These are phyloP conservation scores for Yamadazyma atlantica DNA, from an alignment of 1,139 yeast species.

Conservation along the genomic window DNA sequence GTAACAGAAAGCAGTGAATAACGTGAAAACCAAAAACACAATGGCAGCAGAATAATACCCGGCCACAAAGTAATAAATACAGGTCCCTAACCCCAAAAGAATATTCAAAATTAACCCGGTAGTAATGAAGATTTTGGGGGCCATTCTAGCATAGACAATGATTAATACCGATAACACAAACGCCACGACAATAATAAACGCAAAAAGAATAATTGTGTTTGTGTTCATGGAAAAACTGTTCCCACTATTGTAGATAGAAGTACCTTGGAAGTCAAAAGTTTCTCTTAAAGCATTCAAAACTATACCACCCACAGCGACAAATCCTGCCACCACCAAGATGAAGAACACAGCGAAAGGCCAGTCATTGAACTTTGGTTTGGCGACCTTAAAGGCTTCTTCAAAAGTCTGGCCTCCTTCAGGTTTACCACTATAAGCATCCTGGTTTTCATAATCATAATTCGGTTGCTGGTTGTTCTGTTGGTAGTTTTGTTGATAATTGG, in stretches of 20 bases:
- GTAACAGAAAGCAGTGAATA: slow-evolving; percentile 67
- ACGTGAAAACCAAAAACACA: slow-evolving; percentile 65
- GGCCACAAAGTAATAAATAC: slow-evolving; percentile 65
- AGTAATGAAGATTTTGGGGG: slow-evolving; percentile 68
- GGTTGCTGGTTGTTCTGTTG: slow-evolving; percentile 5
- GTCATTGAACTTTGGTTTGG: slow-evolving; percentile 70
- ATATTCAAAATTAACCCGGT: slow-evolving; percentile 69
- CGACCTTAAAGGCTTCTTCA: slow-evolving; percentile 65
- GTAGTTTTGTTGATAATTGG: slow-evolving; percentile 1
- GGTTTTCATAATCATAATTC: slow-evolving; percentile 24
- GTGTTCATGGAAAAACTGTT: slow-evolving; percentile 66
- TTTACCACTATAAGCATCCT: slow-evolving; percentile 25
- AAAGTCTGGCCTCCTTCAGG: slow-evolving; percentile 43
- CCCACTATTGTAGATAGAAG: slow-evolving; percentile 58
- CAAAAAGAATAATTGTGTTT: slow-evolving; percentile 69
- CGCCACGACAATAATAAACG: slow-evolving; percentile 63
- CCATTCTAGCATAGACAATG: slow-evolving; percentile 58
- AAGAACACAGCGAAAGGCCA: slow-evolving; percentile 70
- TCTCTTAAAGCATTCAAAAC: slow-evolving; percentile 62
- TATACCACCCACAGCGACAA: slow-evolving; percentile 68
- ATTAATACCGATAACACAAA: slow-evolving; percentile 59
- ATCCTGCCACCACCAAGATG: slow-evolving; percentile 61
- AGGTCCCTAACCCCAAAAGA: slow-evolving; percentile 69
- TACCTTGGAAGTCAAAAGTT: slow-evolving; percentile 58
- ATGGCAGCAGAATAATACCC: slow-evolving; percentile 77